Evolutionary conservation across 164 flowering plant genomes (phyloP), one percentile per base, ranked within the genome.

Genomic region (Amborella trichopoda): DNA sequence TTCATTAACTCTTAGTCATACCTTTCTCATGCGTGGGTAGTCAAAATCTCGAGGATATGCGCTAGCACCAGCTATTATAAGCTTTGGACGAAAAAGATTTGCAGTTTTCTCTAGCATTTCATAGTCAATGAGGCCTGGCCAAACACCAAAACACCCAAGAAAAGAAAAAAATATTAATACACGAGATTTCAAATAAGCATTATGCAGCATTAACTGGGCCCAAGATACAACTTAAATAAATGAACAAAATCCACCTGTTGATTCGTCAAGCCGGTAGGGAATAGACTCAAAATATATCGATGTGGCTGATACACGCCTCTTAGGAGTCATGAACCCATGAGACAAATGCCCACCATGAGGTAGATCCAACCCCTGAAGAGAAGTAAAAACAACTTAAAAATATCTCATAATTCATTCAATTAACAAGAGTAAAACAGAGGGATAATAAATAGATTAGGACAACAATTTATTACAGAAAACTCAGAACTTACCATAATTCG

Each of bases 21-120:
- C 95, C 86, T 90, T 81, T 63, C 97, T 83, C 86, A 83, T 72
- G 26, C 88, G 84, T 53, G 81, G 75, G 68, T 90, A 86, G 60
- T 90, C 89, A 72, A 86, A 83, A 76, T 90, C 95, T 32, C 95
- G 75, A 49, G 95, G 84, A 68, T 86, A 90, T 25, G 97, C 97
- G 73, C 95, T 86, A 49, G 95, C 97, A 68, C 97, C 97, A 63
- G 78, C 83, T 65, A 86, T 83, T 23, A 90, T 90, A 46, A 90
- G 80, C 46, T 90, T 86, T 56, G 95, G 97, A 39, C 89, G 76
- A 56, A 90, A 83, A 6, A 83, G 78, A 33, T 9, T 72, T 24
- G 97, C 88, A 0, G 91, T 83, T 68, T 83, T 81, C 74, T 86
- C 95, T 50, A 90, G 95, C 97, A 83, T 90, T 42, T 90, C 91